These are phyloP conservation scores for Lepidium didymum DNA, from an alignment of 345 rosid genomes.

Conservation along the genomic window DNA sequence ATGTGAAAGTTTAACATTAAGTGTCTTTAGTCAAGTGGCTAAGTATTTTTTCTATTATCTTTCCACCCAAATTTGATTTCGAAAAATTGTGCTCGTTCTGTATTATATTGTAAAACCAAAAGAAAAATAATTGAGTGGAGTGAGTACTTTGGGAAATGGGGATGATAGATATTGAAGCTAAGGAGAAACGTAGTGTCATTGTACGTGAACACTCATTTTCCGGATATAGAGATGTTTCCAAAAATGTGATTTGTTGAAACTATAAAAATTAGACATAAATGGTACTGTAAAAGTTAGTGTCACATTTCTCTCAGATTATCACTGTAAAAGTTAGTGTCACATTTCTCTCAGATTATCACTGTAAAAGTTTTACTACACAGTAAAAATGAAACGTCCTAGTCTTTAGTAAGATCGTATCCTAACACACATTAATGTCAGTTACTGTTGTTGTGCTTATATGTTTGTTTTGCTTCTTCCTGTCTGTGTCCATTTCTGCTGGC, in stretches of 20 bases:
- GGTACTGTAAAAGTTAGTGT: conserved; percentile 8
- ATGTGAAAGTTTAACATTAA: no score
- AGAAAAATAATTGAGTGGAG: not conserved
- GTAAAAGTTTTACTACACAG: no score
- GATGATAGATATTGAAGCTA: not conserved
- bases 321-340: conserved; percentile 5
- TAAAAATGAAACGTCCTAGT: no score
- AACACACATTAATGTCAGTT: no score
- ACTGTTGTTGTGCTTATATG: no score
- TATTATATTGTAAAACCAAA: not conserved
- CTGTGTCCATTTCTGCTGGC: no score
- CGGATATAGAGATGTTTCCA: not conserved
- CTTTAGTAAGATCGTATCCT: no score
- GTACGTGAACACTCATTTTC: not conserved
- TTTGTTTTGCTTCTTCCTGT: no score
- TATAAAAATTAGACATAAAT: not conserved
- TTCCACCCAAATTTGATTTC: no score
- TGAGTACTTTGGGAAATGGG: not conserved
- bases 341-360: not conserved
- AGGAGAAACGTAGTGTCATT: not conserved
- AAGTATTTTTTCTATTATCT: no score
- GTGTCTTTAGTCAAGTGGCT: no score
- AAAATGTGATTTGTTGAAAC: not conserved
- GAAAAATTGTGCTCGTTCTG: no score
- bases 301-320: not conserved